A percentile compares a stretch with the other conserved stretches of the same genome.
Conservation (phyloP, 495 filamentous ascomycete genomes). For the Hypomontagnella submonticulosa region DNA sequence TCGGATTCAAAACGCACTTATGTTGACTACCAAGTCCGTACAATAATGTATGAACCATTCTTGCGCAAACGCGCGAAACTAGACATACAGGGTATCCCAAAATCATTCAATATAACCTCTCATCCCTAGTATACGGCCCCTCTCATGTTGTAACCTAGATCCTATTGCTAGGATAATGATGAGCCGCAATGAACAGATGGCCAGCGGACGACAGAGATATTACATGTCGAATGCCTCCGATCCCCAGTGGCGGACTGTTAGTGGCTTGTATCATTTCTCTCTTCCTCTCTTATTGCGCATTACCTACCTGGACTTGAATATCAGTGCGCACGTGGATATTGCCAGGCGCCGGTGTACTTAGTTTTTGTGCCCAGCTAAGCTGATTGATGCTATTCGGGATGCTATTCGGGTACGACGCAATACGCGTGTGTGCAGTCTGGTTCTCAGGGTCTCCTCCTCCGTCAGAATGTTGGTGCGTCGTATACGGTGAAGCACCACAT, state of each 20-base stretch:
- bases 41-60: not conserved
- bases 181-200: not conserved
- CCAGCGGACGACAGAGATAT: not conserved
- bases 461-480: not conserved
- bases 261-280: not conserved
- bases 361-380: not conserved
- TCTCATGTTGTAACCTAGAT: not conserved
- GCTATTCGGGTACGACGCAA: not conserved
- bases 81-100: not conserved
- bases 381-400: not conserved
- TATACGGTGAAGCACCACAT: not conserved
- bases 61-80: not conserved
- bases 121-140: not conserved
- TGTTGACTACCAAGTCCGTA: no score
- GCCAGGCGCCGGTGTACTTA: not conserved
- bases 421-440: not conserved
- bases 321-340: conserved; percentile 42
- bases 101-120: not conserved
- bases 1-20: no score
- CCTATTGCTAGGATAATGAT: not conserved
- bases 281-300: conserved; percentile 1
- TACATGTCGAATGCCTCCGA: no score
- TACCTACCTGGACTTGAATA: conserved; percentile 25
- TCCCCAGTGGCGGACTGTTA: not conserved
- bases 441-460: conserved; percentile 1